Evolutionary conservation across 2,329 filamentous ascomycete genomes (phyloP), one percentile per base, ranked within the genome.

Genomic region (Colletotrichum trifolii): DNA sequence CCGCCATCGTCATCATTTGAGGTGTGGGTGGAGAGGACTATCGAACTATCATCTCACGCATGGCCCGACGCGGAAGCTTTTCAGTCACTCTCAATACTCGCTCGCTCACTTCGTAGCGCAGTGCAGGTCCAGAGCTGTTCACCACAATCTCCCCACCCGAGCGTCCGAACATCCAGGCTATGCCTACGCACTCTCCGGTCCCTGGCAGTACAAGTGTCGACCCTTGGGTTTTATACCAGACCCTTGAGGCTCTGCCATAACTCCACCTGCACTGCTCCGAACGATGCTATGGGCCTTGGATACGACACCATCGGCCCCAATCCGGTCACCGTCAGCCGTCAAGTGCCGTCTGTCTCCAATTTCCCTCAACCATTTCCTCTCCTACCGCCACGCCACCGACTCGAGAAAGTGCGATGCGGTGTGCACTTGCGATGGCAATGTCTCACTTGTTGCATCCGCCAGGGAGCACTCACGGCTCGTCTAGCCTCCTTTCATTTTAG

Each of bases 401-500:
- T 43, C 50, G 47, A 52, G 39, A 40, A 50, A 39, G 34, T 17
- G 42, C 53, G 15, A 62, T 63, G 58, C 63, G 63, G 63, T 66
- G 63, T 62, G 63, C 40, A 50, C 33, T n/a, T 35, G n/a, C 56
- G 58, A 53, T 34, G 40, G 35, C 40, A 42, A 38, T 66, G 58
- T 66, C 63, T 66, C 53, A 66, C 47, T 48, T 35, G 15, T 39
- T 60, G 56, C 49, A 45, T 54, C 50, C 34, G 38, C 47, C 52
- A 52, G 58, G 58, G 59, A 55, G 52, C 46, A 49, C 43, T 38
- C 35, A 47, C 25, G 40, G 4, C 15, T 42, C 52, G 15, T 38
- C 62, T 62, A 65, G 58, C 58, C 58, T 25, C 45, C 58, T 48
- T 64, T 62, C 50, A 65, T 61, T 35, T 33, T 52, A 55, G 52